phyloP scores from a whole-genome alignment of 2,329 filamentous ascomycete genomes.

The Fusarium devonianum region DNA sequence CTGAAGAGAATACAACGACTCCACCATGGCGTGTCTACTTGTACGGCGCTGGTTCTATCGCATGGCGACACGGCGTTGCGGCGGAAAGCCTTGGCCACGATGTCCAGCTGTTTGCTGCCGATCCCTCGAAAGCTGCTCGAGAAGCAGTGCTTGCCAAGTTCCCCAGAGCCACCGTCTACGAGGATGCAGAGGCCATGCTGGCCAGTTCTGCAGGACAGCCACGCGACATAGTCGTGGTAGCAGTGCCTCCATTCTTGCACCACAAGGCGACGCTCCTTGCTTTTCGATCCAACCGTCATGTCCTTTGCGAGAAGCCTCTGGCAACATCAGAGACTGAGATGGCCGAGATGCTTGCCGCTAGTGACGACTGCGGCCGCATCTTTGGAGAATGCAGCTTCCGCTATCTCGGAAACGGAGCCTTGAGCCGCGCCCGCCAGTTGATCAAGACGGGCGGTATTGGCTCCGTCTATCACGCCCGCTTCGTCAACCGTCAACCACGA shows the following conservation, averaged over 20 bases:
- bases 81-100: slow-evolving; percentile 4
- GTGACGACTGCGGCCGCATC: slow-evolving; percentile 1
- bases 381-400: slow-evolving; percentile 24
- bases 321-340: slow-evolving; percentile 17
- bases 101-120: slow-evolving; percentile 17
- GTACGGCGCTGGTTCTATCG: slow-evolving; percentile 20
- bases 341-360: slow-evolving; percentile 17
- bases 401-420: slow-evolving; percentile 18
- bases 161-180: slow-evolving; percentile 12
- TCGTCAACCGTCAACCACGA: slow-evolving; percentile 20
- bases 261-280: slow-evolving; percentile 14
- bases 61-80: slow-evolving; percentile 19
- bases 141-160: slow-evolving; percentile 15
- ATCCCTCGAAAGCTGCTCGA: slow-evolving; percentile 11
- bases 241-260: slow-evolving; percentile 21
- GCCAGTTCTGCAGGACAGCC: slow-evolving; percentile 9
- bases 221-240: slow-evolving; percentile 20
- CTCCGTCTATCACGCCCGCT: slow-evolving; percentile 18
- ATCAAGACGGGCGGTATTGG: slow-evolving; percentile 9
- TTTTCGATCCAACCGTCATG: slow-evolving; percentile 16
- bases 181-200: slow-evolving; percentile 15
- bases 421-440: slow-evolving; percentile 13
- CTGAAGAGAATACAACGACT: background rate
- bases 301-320: slow-evolving; percentile 23
- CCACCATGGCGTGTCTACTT: slow-evolving; percentile 12